Conservation (phyloP, 2,329 filamentous ascomycete species). For the Aspergillus sp. region DNA sequence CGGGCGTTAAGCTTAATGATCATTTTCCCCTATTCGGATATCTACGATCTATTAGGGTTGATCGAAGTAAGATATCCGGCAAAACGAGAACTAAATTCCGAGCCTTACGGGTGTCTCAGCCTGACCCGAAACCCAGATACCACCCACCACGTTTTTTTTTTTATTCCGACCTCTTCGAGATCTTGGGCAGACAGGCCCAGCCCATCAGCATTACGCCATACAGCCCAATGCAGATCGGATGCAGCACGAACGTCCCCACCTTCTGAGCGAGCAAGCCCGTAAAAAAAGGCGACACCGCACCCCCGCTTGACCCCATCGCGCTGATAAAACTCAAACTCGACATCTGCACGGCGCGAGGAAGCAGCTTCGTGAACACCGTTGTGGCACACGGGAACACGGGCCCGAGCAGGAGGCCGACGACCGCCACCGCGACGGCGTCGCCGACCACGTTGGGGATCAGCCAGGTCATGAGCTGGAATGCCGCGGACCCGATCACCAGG, state of each 20-base stretch:
- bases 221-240: constrained; percentile 55
- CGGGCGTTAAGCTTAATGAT: too few relatives aligned
- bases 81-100: background rate
- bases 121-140: background rate
- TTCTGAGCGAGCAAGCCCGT: constrained; percentile 49
- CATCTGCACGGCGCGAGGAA: constrained; percentile 39
- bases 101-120: background rate
- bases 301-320: constrained; percentile 42
- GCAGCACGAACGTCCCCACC: constrained; percentile 48
- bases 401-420: constrained; percentile 73
- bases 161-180: constrained; percentile 50
- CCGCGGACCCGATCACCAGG: constrained; percentile 59
- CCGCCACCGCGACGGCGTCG: constrained; percentile 62
- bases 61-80: background rate
- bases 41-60: background rate
- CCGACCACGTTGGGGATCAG: constrained; percentile 71
- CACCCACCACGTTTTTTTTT: background rate
- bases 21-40: background rate
- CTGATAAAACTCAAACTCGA: constrained; percentile 38
- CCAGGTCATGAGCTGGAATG: constrained; percentile 77
- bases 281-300: constrained; percentile 45
- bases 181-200: constrained; percentile 52
- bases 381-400: constrained; percentile 73
- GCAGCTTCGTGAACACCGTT: constrained; percentile 58
- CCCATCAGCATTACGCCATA: constrained; percentile 54